Evolutionary conservation across 2,329 filamentous ascomycete species (phyloP), one percentile per base, ranked within the genome.

Genomic region (Xylariaceae sp.): DNA sequence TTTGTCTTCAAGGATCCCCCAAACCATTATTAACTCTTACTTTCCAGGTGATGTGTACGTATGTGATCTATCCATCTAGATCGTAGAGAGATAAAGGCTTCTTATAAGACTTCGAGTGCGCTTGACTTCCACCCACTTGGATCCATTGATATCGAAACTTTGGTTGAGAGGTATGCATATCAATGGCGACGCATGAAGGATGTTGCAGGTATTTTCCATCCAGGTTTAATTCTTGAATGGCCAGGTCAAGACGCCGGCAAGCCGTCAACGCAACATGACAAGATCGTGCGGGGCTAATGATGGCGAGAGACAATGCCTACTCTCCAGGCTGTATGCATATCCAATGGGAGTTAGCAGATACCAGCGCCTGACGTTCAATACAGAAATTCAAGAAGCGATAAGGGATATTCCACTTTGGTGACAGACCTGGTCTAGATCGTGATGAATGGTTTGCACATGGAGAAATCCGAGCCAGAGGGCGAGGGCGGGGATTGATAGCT

Each of bases 1-100:
- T 57, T 73, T 72, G 57, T 75, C 74, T 53, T 80, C 78, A 8
- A 80, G 67, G 45, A 80, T 79, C 59, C 78, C 78, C 68, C 78
- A 80, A 62, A 75, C 73, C 79, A 80, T 79, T 23, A 56, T 70
- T 63, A 50, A 4, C 3, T 4, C 23, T 30, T 30, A 30, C 23
- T 30, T 30, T 30, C 23, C 23, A 30, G 23, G 23, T 4, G 23
- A 30, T 30, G 23, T 30, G 23, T 30, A 30, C 4, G 23, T 30
- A 30, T 30, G 23, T 4, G 3, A 30, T 30, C 3, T 30, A 30
- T 30, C 23, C 23, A 30, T 30, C 23, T 30, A 1, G 23, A 30
- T 30, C 37, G 7, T 41, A 41, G 3, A 41, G 37, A 13, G 6
- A 41, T 41, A 4, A 13, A 41, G 37, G 37, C 5, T 11, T 41